Percentiles rank a stretch among this genome's conserved stretches.
These are phyloP conservation scores for Agrocybe chaxingu DNA, from an alignment of 768 basidiomycete genomes.

Conservation along the genomic window DNA sequence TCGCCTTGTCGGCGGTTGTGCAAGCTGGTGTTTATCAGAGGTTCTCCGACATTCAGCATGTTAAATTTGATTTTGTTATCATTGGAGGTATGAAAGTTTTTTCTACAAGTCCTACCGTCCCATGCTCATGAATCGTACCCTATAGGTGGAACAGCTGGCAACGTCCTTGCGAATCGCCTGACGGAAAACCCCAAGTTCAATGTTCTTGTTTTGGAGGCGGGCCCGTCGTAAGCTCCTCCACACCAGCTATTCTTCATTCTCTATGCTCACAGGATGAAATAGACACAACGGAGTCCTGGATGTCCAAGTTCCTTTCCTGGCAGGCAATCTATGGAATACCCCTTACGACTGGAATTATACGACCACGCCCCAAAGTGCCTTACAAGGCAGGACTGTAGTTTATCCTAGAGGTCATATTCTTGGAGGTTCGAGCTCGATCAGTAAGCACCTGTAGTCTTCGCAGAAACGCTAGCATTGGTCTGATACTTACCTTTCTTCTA, in stretches of 20 bases:
- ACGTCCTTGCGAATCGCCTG: conserved; percentile 49
- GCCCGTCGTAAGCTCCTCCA: conserved; percentile 38
- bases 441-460: neutral
- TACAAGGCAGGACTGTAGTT: conserved; percentile 24
- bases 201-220: conserved; percentile 53
- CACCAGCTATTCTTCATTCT: neutral
- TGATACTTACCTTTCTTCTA: neutral
- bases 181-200: conserved; percentile 43
- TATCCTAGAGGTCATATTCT: conserved; percentile 30
- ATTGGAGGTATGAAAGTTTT: too few relatives aligned
- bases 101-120: too few relatives aligned
- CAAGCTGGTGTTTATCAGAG: too few relatives aligned
- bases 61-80: too few relatives aligned
- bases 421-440: conserved; percentile 25
- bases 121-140: too few relatives aligned
- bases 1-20: too few relatives aligned
- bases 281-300: conserved; percentile 18
- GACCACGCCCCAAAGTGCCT: conserved; percentile 21
- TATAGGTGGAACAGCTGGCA: conserved; percentile 49
- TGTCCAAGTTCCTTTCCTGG: conserved; percentile 15
- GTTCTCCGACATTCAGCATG: too few relatives aligned
- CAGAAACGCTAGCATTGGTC: neutral
- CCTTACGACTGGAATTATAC: conserved; percentile 25
- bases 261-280: neutral
- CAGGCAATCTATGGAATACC: neutral